phyloP scores from a whole-genome alignment of 1,284 basidiomycete species.

The Mycocalia duriaeana region DNA sequence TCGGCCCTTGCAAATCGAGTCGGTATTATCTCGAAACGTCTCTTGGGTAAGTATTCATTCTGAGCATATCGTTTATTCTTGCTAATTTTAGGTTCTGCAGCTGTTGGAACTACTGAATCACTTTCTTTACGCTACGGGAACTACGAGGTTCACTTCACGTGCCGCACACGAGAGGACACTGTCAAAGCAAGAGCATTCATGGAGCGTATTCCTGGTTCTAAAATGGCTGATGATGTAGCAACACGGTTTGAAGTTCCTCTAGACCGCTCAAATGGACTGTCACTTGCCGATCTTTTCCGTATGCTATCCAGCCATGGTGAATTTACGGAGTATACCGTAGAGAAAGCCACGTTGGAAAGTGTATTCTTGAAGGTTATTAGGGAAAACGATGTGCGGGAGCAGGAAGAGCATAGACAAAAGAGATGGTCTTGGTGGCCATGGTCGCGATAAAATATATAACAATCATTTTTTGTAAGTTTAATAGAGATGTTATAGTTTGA shows the following conservation, averaged over 20 bases:
- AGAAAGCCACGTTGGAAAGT: conserved; percentile 64
- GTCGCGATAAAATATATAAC: not conserved
- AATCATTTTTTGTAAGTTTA: too few relatives aligned
- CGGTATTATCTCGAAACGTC: conserved; percentile 65
- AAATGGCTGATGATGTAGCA: conserved; percentile 71
- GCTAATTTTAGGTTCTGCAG: conserved; percentile 24
- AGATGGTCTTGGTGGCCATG: conserved; percentile 18
- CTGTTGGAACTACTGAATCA: conserved; percentile 63
- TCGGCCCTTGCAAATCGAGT: conserved; percentile 72
- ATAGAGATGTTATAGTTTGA: not conserved
- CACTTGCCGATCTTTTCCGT: conserved; percentile 57
- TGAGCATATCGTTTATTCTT: conserved; percentile 1
- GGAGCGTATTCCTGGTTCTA: conserved; percentile 55
- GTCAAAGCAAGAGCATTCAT: conserved; percentile 54
- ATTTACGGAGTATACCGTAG: conserved; percentile 64
- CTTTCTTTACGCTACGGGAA: conserved; percentile 63
- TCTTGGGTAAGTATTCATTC: conserved; percentile 48
- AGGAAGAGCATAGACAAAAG: conserved; percentile 30
- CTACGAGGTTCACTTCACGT: conserved; percentile 77
- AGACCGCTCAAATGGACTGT: conserved; percentile 28
- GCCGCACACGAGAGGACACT: conserved; percentile 57
- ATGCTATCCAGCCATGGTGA: conserved; percentile 45
- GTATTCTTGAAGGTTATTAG: conserved; percentile 72
- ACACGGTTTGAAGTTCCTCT: conserved; percentile 77
- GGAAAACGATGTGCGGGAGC: conserved; percentile 56